These are phyloP conservation scores for Aspergillus melleus DNA, from an alignment of 2,329 filamentous ascomycete genomes.

Conservation along the genomic window DNA sequence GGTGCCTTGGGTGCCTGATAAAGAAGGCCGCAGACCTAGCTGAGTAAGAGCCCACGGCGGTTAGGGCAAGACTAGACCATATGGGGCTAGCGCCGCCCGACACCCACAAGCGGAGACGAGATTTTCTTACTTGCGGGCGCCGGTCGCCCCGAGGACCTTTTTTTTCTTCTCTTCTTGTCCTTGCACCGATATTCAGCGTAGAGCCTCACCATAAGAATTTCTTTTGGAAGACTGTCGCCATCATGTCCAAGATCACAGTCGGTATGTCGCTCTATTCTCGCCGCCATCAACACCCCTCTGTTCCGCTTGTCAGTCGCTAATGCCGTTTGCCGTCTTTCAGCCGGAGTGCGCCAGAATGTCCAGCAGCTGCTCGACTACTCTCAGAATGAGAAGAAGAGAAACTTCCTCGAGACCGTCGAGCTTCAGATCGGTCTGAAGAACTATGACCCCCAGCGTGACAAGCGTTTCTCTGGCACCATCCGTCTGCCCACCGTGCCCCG, in stretches of 20 bases:
- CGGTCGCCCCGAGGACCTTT: slow-evolving; percentile 5
- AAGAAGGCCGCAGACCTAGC: background rate
- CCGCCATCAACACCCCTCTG: background rate
- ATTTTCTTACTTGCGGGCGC: slow-evolving; percentile 26
- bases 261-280: slow-evolving; percentile 39
- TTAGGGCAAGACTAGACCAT: slow-evolving; percentile 27
- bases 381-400: slow-evolving; percentile 92
- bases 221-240: slow-evolving; percentile 82
- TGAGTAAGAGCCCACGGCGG: background rate
- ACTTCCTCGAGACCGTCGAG: slow-evolving; percentile 90
- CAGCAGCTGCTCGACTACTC: slow-evolving; percentile 94
- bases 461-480: slow-evolving; percentile 99
- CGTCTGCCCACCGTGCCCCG: slow-evolving; percentile 89
- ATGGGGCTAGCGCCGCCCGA: slow-evolving; percentile 24
- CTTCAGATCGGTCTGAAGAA: slow-evolving; percentile 93
- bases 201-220: slow-evolving; percentile 75
- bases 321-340: slow-evolving; percentile 40
- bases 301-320: background rate
- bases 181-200: slow-evolving; percentile 42
- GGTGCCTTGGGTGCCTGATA: background rate
- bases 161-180: slow-evolving; percentile 24
- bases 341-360: slow-evolving; percentile 95
- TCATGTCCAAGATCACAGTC: slow-evolving; percentile 61
- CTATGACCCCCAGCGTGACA: slow-evolving; percentile 99
- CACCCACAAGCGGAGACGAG: slow-evolving; percentile 44